A percentile compares a stretch with the other conserved stretches of the same genome.
Conservation (phyloP, 495 filamentous ascomycete species). For the Patellaria atrata region DNA sequence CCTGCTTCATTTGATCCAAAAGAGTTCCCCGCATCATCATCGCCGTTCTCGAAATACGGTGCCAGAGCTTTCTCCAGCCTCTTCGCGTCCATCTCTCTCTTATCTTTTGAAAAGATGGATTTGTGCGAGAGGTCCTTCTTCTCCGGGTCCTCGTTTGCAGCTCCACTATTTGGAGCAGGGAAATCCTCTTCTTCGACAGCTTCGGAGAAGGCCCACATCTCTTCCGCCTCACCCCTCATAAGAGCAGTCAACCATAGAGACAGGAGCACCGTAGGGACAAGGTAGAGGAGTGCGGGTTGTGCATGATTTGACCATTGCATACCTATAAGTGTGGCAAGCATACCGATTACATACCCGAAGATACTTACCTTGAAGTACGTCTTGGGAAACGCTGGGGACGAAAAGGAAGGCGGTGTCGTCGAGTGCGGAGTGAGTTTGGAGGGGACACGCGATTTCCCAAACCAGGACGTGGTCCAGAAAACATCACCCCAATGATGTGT, state of each 20-base stretch:
- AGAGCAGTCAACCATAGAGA: constrained; percentile 70
- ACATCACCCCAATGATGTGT: constrained; percentile 68
- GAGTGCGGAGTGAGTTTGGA: constrained; percentile 25
- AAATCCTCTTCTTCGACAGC: constrained; percentile 32
- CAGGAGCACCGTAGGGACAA: constrained; percentile 72
- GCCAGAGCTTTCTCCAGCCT: constrained; percentile 11
- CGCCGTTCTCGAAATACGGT: constrained; percentile 9
- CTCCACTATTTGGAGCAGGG: no score
- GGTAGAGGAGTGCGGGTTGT: constrained; percentile 84
- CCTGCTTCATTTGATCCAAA: neutral
- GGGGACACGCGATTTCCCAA: constrained; percentile 12
- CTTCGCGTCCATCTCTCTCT: constrained; percentile 10
- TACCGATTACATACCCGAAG: constrained; percentile 63
- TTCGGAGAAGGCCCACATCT: constrained; percentile 77
- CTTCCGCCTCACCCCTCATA: constrained; percentile 47
- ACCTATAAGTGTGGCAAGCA: constrained; percentile 61
- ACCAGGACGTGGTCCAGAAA: constrained; percentile 51
- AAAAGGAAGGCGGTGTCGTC: constrained; percentile 8
- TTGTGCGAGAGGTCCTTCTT: constrained; percentile 12
- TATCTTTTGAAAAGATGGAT: constrained; percentile 9
- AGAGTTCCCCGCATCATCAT: neutral
- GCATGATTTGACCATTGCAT: constrained; percentile 68
- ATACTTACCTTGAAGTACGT: constrained; percentile 74
- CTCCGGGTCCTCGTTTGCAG: constrained; percentile 19
- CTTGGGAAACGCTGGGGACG: constrained; percentile 71